phyloP scores from a whole-genome alignment of 2,329 filamentous ascomycete genomes.

The Fusarium sp. region DNA sequence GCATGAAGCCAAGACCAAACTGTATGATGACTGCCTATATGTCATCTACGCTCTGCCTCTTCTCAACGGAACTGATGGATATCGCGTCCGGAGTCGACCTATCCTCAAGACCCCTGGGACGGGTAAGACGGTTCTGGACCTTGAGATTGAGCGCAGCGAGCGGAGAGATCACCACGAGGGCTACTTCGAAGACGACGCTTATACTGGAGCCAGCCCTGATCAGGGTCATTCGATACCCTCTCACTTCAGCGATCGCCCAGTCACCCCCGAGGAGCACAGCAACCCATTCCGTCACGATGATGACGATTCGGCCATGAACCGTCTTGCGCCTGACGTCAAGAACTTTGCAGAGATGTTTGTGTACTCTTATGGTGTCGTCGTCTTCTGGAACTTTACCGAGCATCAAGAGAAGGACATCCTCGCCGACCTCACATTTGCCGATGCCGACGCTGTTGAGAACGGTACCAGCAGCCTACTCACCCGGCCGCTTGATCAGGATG shows the following conservation, averaged over 20 bases:
- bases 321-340: slow-evolving; percentile 77
- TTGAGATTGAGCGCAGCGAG: slow-evolving; percentile 96
- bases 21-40: slow-evolving; percentile 98
- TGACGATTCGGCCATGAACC: slow-evolving; percentile 64
- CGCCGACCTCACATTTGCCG: slow-evolving; percentile 91
- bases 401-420: slow-evolving; percentile 96
- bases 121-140: slow-evolving; percentile 90
- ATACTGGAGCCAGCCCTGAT: slow-evolving; percentile 53
- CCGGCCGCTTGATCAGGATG: slow-evolving; percentile 84
- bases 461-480: slow-evolving; percentile 76
- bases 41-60: slow-evolving; percentile 94
- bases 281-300: slow-evolving; percentile 51
- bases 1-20: slow-evolving; percentile 91
- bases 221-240: slow-evolving; percentile 43
- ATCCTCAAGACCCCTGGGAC: slow-evolving; percentile 90
- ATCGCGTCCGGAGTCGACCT: slow-evolving; percentile 88
- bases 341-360: slow-evolving; percentile 96
- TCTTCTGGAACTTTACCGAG: slow-evolving; percentile 99
- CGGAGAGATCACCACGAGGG: slow-evolving; percentile 89
- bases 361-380: slow-evolving; percentile 95
- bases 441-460: slow-evolving; percentile 72
- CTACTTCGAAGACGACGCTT: slow-evolving; percentile 83
- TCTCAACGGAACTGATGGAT: slow-evolving; percentile 86
- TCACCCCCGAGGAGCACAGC: slow-evolving; percentile 44
- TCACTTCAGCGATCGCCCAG: slow-evolving; percentile 49